Percentiles rank a stretch among this genome's conserved stretches.
These are phyloP conservation scores for Aspergillus sp. DNA, from an alignment of 2,329 filamentous ascomycete genomes.

Conservation along the genomic window DNA sequence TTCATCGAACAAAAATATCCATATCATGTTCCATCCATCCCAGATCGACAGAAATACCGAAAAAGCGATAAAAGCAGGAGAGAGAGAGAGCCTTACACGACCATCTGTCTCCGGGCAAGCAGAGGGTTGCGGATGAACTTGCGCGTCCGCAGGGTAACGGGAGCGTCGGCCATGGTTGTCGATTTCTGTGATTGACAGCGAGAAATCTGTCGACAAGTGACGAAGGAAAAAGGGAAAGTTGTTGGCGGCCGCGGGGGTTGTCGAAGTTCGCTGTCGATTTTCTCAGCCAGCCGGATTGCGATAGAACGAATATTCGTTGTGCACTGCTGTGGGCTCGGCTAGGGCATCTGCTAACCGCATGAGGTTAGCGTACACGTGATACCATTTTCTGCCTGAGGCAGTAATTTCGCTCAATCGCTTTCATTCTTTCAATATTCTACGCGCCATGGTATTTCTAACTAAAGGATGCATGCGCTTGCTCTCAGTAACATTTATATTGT, in stretches of 20 bases:
- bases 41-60: not conserved
- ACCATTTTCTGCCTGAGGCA: not conserved
- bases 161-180: conserved; percentile 75
- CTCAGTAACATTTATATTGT: too few relatives aligned
- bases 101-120: conserved; percentile 98
- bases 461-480: too few relatives aligned
- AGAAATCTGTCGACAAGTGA: conserved; percentile 5
- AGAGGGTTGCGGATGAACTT: conserved; percentile 99
- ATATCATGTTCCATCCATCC: not conserved
- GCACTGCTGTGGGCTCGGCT: conserved; percentile 37
- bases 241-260: conserved; percentile 10
- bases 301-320: conserved; percentile 20
- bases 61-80: conserved; percentile 2
- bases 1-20: not conserved
- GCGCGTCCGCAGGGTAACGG: conserved; percentile 89
- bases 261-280: conserved; percentile 23
- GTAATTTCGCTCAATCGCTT: not conserved
- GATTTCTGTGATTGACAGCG: conserved; percentile 22
- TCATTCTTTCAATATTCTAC: too few relatives aligned
- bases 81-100: conserved; percentile 67
- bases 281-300: conserved; percentile 16
- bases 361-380: conserved; percentile 4
- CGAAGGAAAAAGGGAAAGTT: conserved; percentile 8
- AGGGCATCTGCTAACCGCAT: conserved; percentile 27
- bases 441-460: too few relatives aligned